phyloP scores from a whole-genome alignment of 2,329 filamentous ascomycete genomes.

The Xylariaceae sp. region DNA sequence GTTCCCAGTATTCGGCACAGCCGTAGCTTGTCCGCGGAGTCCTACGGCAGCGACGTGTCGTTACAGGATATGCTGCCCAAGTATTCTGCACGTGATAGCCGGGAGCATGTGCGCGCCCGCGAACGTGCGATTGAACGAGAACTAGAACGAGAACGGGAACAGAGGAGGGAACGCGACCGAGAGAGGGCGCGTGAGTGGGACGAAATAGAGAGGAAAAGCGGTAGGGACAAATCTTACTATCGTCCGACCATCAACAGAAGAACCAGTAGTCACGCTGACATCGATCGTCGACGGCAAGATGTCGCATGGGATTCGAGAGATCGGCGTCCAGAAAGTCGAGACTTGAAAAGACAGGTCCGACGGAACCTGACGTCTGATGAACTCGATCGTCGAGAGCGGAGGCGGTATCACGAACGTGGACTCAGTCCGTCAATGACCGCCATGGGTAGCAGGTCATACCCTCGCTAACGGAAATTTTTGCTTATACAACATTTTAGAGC shows the following conservation, averaged over 20 bases:
- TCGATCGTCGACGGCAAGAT: conserved; percentile 27
- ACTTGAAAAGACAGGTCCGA: conserved; percentile 32
- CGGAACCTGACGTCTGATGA: conserved; percentile 30
- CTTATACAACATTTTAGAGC: neutral
- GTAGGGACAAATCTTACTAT: conserved; percentile 26
- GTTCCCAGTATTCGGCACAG: conserved; percentile 22
- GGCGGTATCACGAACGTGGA: conserved; percentile 25
- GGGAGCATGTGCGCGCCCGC: conserved; percentile 26
- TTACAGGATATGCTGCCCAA: conserved; percentile 24
- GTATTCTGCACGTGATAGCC: conserved; percentile 24
- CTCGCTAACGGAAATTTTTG: conserved; percentile 10
- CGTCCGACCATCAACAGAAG: conserved; percentile 26
- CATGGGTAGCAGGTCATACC: conserved; percentile 29
- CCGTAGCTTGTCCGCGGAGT: conserved; percentile 29
- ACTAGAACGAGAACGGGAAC: conserved; percentile 21
- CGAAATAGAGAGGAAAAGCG: conserved; percentile 26
- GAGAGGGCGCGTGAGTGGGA: conserved; percentile 20
- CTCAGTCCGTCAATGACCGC: conserved; percentile 23
- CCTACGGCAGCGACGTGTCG: conserved; percentile 29
- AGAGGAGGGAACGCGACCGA: conserved; percentile 25
- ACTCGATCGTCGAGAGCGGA: conserved; percentile 27
- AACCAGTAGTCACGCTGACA: conserved; percentile 31
- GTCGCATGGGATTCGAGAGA: conserved; percentile 26
- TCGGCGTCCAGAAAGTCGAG: conserved; percentile 25
- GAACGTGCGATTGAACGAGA: conserved; percentile 20